Percentiles rank a stretch among this genome's conserved stretches.
Evolutionary conservation across 2,329 filamentous ascomycete species (phyloP).

Genomic region (Huntiella abstrusa): DNA sequence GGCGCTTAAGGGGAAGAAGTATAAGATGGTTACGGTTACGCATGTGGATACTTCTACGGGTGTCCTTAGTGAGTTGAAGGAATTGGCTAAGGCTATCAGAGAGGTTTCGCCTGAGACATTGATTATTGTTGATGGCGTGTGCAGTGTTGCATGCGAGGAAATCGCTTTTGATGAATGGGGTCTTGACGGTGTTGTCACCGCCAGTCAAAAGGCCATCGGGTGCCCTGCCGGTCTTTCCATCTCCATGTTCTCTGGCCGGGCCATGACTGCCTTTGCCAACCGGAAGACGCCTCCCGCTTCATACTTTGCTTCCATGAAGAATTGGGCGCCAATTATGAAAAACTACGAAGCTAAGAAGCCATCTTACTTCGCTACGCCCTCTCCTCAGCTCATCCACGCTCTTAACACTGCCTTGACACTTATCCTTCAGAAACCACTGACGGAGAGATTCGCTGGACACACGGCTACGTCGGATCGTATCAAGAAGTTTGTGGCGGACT

Average conservation of each 20-base stretch:
- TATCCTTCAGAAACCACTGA: slow-evolving; percentile 62
- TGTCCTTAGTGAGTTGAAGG: slow-evolving; percentile 78
- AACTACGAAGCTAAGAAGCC: slow-evolving; percentile 98
- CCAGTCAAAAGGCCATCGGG: slow-evolving; percentile 91
- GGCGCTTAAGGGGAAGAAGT: slow-evolving; percentile 74
- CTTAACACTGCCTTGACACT: slow-evolving; percentile 77
- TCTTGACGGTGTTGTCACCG: slow-evolving; percentile 81
- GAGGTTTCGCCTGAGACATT: slow-evolving; percentile 80
- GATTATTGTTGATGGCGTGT: slow-evolving; percentile 86
- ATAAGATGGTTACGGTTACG: slow-evolving; percentile 87
- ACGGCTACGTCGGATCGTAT: slow-evolving; percentile 62
- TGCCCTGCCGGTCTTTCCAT: slow-evolving; percentile 89
- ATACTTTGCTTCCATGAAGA: slow-evolving; percentile 94
- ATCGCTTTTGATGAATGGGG: slow-evolving; percentile 92
- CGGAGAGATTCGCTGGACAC: slow-evolving; percentile 71
- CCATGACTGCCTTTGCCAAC: slow-evolving; percentile 60
- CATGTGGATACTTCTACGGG: slow-evolving; percentile 97
- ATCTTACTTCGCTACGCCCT: slow-evolving; percentile 93
- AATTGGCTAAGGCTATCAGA: slow-evolving; percentile 64
- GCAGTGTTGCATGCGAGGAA: slow-evolving; percentile 90
- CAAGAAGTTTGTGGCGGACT: slow-evolving; percentile 61
- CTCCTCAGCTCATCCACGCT: slow-evolving; percentile 82
- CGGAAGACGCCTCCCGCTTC: slow-evolving; percentile 66
- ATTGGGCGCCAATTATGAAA: slow-evolving; percentile 98
- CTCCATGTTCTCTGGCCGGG: slow-evolving; percentile 77